Conservation (phyloP, 2,329 filamentous ascomycete species). For the Fusarium dlaminii region DNA sequence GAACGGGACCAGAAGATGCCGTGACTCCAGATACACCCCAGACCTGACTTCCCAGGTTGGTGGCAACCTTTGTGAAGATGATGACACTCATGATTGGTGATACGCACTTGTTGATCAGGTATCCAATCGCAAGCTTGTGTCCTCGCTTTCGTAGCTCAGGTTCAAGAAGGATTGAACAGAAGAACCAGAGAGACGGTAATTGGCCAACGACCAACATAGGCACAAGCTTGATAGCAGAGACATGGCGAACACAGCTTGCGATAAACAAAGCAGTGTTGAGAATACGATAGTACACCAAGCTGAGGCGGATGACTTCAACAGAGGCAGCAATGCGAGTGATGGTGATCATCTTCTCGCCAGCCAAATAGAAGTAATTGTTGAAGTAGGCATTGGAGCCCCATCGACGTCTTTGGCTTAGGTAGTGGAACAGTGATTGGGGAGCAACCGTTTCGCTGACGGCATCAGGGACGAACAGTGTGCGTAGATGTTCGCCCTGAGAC, state of each 20-base stretch:
- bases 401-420: constrained; percentile 46
- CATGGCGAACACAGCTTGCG: not conserved
- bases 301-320: constrained; percentile 45
- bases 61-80: constrained; percentile 40
- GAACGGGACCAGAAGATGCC: constrained; percentile 22
- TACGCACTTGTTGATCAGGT: constrained; percentile 32
- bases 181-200: constrained; percentile 30
- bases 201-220: constrained; percentile 33
- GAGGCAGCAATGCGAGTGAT: constrained; percentile 45
- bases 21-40: constrained; percentile 39
- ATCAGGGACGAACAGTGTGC: constrained; percentile 46
- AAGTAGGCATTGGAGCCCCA: constrained; percentile 51
- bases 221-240: constrained; percentile 20
- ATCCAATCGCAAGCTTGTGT: constrained; percentile 31
- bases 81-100: constrained; percentile 35
- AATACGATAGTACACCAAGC: constrained; percentile 48
- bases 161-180: constrained; percentile 29
- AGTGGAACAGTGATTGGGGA: constrained; percentile 47
- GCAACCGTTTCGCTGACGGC: constrained; percentile 48
- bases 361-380: constrained; percentile 49
- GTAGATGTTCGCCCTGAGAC: constrained; percentile 30
- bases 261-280: constrained; percentile 47
- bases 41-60: constrained; percentile 32
- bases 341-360: constrained; percentile 51
- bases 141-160: constrained; percentile 20